Evolutionary conservation across 805 yeast genomes (phyloP), one percentile per base, ranked within the genome.

Genomic region (Lipomyces yamadae): DNA sequence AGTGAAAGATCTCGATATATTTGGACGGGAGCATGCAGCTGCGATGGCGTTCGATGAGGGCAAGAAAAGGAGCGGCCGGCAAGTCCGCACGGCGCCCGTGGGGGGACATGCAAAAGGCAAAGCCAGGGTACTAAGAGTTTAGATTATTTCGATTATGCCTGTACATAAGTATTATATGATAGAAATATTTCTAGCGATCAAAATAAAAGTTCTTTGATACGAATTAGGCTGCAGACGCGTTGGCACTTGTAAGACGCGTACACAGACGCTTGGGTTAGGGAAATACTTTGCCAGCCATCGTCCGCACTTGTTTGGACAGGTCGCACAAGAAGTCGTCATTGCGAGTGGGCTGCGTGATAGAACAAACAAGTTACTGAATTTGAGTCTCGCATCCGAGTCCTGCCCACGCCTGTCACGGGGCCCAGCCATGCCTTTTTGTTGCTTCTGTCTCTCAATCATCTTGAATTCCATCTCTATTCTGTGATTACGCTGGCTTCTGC

Each of bases 1-100:
- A 82, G 90, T 95, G 72, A 95, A 92, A 79, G 94, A 92, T 68
- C 82, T 84, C 66, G 99, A 95, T 78, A 86, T 85, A 68, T 86
- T 91, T 72, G 99, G 98, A 59, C 87, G 99, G 78, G 88, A 86
- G 72, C 73, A 67, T 48, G 67, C 58, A 15, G 57, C 67, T 15
- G 75, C 72, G 10, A 62, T 63, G 24, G 56, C 64, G 37, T 72
- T 72, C 58, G 66, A 63, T 13, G 61, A 62, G 15, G 73, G 73
- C 29, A 68, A 62, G 39, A 53, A 58, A 39, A 64, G 56, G 42
- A 53, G 60, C 8, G 45, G 50, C 5, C 29, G 69, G 11, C 18
- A 52, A 10, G 54, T 10, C 13, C 37, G 59, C 18, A 10, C 48
- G n/a, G 58, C 60, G 15, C 67, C 64, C 6, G 60, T 45, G 5